Evolutionary conservation across 352 stramenopile genomes (phyloP), one percentile per base, ranked within the genome.

Genomic region (Phytophthora lateralis): DNA sequence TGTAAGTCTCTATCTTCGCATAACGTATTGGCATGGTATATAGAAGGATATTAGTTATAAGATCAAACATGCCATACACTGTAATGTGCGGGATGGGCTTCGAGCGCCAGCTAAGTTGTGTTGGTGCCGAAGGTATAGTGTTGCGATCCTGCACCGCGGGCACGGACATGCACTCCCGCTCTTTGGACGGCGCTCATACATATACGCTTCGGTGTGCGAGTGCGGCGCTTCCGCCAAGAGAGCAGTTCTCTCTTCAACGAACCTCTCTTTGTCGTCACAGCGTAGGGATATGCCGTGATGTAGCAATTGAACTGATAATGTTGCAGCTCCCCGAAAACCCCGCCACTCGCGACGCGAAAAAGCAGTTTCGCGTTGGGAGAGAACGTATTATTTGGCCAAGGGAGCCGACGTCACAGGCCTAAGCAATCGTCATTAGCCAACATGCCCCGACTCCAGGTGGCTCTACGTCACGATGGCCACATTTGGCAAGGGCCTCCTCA

Each of bases 391-490:
- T 3, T 11, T 43, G 17, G 29, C 3, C 21, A 43, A 18, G 9
- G 4, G 17, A 44, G 8, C 38, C 26, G 26, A 8, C n/a, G 38
- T 6, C 38, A 27, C 9, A 17, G 30, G 41, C 10, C 12, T 46
- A 59, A 53, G 42, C 53, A 60, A 53, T 46, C 52, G 29, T 12
- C 14, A 7, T 30, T n/a, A 30, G 5, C 8, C 37, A 57, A 29
- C 37, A 48, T 18, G 18, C 6, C 41, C 1, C 42, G 5, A 26
- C 15, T 26, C 37, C 32, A 48, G 37, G 54, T 54, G 53, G 30
- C 53, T 47, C 43, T 61, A 47, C 53, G 32, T 48, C 53, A 26
- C 8, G 20, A 61, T 61, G 53, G 27, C 18, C 14, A 50, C 14
- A 51, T 20, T 37, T 15, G 32, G 32, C 32, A 37, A 37, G 2